phyloP scores from a whole-genome alignment of 192 early-diverging fungal species.

The Backusella morwellensis region DNA sequence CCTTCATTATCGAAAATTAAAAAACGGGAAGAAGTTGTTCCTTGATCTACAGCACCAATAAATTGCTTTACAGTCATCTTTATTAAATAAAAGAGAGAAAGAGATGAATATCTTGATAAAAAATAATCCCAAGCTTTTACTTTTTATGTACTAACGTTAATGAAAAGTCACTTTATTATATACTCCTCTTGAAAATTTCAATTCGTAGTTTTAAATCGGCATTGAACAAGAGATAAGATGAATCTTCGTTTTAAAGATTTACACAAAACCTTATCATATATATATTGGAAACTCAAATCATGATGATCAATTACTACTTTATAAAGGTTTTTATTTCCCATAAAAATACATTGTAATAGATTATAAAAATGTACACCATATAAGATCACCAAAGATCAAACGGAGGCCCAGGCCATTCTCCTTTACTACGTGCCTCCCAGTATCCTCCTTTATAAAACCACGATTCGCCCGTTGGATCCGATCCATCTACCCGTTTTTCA shows the following conservation, averaged over 20 bases:
- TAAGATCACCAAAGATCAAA: background rate
- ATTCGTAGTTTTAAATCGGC: background rate
- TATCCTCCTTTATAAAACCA: slow-evolving; percentile 91
- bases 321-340: no score
- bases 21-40: slow-evolving; percentile 89
- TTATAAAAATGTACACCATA: background rate
- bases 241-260: no score
- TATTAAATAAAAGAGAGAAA: background rate
- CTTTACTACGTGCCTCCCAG: slow-evolving; percentile 62
- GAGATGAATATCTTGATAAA: background rate
- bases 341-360: background rate
- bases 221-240: background rate
- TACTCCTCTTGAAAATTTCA: background rate
- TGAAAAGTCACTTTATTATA: background rate
- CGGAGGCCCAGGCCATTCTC: slow-evolving; percentile 13
- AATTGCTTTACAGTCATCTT: slow-evolving; percentile 29
- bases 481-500: slow-evolving; percentile 46
- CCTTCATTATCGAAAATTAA: slow-evolving; percentile 84
- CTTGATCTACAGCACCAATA: slow-evolving; percentile 89
- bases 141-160: background rate
- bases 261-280: no score
- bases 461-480: slow-evolving; percentile 8
- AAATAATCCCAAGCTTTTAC: background rate
- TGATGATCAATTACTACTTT: no score
- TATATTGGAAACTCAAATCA: no score